Percentiles rank a stretch among this genome's conserved stretches.
These are phyloP conservation scores for Fusarium sp. DNA, from an alignment of 2,329 filamentous ascomycete species.

Conservation along the genomic window DNA sequence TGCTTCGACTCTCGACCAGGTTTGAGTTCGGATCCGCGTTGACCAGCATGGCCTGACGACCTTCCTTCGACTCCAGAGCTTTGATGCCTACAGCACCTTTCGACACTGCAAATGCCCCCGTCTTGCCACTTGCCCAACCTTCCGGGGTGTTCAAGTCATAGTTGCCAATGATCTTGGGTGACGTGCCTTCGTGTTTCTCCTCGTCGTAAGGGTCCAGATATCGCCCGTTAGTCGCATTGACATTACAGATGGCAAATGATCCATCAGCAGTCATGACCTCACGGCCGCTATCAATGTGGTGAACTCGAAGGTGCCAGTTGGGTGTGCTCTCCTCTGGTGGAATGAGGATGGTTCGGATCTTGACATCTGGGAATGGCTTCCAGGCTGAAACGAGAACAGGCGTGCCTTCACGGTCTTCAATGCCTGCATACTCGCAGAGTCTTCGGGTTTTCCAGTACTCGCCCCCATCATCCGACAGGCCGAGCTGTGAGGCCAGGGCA, in stretches of 20 bases:
- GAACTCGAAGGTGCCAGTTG: conserved; percentile 77
- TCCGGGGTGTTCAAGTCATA: conserved; percentile 67
- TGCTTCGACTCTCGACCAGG: conserved; percentile 75
- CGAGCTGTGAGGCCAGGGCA: conserved; percentile 79
- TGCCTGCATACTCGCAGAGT: conserved; percentile 70
- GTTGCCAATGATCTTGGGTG: conserved; percentile 67
- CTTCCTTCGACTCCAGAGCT: conserved; percentile 61
- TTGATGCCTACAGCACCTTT: conserved; percentile 68
- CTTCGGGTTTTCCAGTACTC: conserved; percentile 84
- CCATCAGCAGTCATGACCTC: conserved; percentile 79
- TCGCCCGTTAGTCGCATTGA: conserved; percentile 58
- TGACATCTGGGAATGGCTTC: conserved; percentile 77
- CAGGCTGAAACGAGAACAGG: conserved; percentile 76
- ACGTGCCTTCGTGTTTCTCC: conserved; percentile 59
- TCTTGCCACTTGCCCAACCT: conserved; percentile 60
- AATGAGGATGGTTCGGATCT: conserved; percentile 72
- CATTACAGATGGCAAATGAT: conserved; percentile 75
- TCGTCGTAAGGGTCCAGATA: conserved; percentile 62
- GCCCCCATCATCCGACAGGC: conserved; percentile 79
- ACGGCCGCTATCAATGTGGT: conserved; percentile 69
- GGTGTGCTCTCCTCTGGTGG: conserved; percentile 68
- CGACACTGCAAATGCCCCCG: conserved; percentile 67
- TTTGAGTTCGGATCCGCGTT: conserved; percentile 85
- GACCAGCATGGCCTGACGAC: conserved; percentile 71
- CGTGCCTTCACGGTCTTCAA: conserved; percentile 64